Base-by-base conservation (phyloP, 805 yeast genomes). In the Saturnispora gosingensis region DNA sequence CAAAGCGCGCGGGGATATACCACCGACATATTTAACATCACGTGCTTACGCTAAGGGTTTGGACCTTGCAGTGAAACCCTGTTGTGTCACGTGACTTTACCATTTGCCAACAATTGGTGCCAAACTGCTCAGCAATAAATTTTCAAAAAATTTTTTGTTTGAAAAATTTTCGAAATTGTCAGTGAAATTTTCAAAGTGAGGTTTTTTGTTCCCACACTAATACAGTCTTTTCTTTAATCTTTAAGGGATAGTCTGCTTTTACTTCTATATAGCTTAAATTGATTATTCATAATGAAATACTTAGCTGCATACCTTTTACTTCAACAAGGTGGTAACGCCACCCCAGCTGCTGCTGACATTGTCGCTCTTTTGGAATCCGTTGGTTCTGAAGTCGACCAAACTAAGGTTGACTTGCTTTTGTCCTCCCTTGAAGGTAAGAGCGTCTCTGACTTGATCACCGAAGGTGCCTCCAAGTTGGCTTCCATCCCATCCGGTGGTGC, bases 291-390 rank as follows among this genome's bases (percentile, higher is more conserved):
- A 61, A 68, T 89, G 97, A 93, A 89, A 87, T 91, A 91, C 84
- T 85, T 93, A 79, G 99, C 99, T 78, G 98, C 99, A 76, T 93
- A 93, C 82, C 85, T 93, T 77, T 85, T 91, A 78, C 83, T 93
- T 77, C 89, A 85, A 79, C 89, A 93, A 74, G 96, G 96, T 76
- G 99, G 98, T 74, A 83, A 82, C 80, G 73, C 89, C 72, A 70
- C 93, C 68, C 98, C 99, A 77, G 78, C 96, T 65, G 95, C 96
- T 66, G 82, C 85, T 70, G 91, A 88, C 75, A 81, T 93, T 81
- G 77, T 87, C 76, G 68, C 84, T 65, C 85, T 93, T 68, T 83
- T 93, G 72, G 85, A 87, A 72, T 78, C 98, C 54, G 98, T 91
- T 68, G 97, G 97, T 75, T 83, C 88, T 66, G 99, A 93, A 75